Percentiles rank a stretch among this genome's conserved stretches.
These are phyloP conservation scores for Guillardia theta DNA, from an alignment of 78 protist species.

Conservation along the genomic window DNA sequence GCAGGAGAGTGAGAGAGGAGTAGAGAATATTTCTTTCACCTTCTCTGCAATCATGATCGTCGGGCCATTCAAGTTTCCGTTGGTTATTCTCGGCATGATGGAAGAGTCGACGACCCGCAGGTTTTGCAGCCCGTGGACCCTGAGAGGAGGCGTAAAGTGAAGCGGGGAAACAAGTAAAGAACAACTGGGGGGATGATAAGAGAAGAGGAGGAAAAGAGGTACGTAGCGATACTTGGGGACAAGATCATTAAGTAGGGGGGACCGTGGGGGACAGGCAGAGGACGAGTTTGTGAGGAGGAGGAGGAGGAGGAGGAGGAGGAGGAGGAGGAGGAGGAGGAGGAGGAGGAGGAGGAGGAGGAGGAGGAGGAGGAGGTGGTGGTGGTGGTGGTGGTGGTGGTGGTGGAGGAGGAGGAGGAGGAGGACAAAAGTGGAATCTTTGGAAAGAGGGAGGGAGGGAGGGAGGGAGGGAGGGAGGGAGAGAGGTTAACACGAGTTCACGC, in stretches of 20 bases:
- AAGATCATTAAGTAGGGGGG: neutral
- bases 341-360: neutral
- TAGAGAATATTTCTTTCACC: no score
- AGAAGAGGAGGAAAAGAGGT: no score
- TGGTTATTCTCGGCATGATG: slow-evolving; percentile 31
- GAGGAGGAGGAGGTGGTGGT: neutral
- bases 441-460: neutral
- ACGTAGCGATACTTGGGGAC: no score
- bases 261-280: neutral
- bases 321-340: neutral
- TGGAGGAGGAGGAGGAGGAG: neutral
- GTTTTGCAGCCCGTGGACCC: no score
- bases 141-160: no score
- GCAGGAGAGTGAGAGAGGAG: no score
- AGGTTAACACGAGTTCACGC: no score
- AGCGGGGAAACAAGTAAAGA: no score
- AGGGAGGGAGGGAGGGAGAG: no score
- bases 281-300: neutral
- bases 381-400: neutral
- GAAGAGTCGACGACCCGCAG: slow-evolving; percentile 60
- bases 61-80: slow-evolving; percentile 52
- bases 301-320: neutral
- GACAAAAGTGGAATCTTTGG: neutral
- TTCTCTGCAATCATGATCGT: slow-evolving; percentile 56
- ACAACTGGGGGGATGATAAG: no score